A percentile compares a stretch with the other conserved stretches of the same genome.
Evolutionary conservation across 1,284 basidiomycete genomes (phyloP).

Genomic region (Rhodotorula sp.): DNA sequence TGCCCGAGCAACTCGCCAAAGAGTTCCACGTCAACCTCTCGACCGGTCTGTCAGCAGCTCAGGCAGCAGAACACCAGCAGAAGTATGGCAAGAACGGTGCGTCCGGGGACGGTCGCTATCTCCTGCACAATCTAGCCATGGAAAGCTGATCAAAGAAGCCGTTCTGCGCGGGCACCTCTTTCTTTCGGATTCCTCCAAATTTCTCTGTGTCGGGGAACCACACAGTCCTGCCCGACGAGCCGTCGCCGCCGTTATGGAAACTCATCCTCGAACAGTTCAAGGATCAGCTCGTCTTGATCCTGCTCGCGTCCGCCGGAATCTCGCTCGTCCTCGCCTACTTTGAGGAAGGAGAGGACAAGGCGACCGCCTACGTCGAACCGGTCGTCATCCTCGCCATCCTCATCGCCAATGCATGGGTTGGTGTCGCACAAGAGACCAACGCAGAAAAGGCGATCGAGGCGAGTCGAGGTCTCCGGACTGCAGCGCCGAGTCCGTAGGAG

Average conservation of each 20-base stretch:
- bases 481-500: neutral
- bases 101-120: neutral
- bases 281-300: constrained; percentile 87
- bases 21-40: constrained; percentile 40
- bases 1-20: constrained; percentile 2
- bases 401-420: constrained; percentile 87
- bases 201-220: neutral
- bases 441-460: constrained; percentile 95
- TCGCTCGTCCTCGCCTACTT: constrained; percentile 85
- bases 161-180: neutral
- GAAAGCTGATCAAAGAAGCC: neutral
- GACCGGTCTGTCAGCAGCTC: constrained; percentile 42
- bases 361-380: constrained; percentile 84
- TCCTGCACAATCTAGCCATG: neutral
- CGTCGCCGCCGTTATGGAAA: constrained; percentile 84
- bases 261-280: constrained; percentile 97
- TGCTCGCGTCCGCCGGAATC: constrained; percentile 83
- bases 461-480: constrained; percentile 20
- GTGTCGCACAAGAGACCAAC: constrained; percentile 90
- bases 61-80: constrained; percentile 24
- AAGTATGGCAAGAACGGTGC: constrained; percentile 31
- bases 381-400: constrained; percentile 88
- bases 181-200: neutral
- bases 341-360: constrained; percentile 65
- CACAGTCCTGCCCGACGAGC: constrained; percentile 81